phyloP scores from a whole-genome alignment of 1,284 basidiomycete species.

The Mycosarcoma maydis region DNA sequence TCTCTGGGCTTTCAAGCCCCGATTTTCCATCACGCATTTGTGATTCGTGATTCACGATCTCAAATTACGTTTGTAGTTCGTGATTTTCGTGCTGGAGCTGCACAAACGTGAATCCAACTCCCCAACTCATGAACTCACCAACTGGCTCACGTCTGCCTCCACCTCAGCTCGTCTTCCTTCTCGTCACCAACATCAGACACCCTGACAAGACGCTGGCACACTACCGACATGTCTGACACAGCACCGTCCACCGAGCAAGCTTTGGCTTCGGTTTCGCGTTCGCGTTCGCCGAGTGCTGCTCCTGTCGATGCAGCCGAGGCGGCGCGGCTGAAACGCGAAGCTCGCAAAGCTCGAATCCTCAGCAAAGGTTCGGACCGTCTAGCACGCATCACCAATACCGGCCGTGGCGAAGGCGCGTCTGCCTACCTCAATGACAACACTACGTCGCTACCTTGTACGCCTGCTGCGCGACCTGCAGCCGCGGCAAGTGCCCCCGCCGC shows the following conservation, averaged over 20 bases:
- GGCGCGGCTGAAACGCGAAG: constrained; percentile 61
- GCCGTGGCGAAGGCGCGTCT: constrained; percentile 59
- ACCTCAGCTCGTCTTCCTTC: not conserved
- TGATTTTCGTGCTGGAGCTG: too few relatives aligned
- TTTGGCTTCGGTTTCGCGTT: too few relatives aligned
- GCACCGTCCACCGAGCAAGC: constrained; percentile 1
- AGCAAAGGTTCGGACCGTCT: constrained; percentile 61
- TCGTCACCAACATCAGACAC: constrained; percentile 1
- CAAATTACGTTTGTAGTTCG: too few relatives aligned
- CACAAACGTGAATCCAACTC: too few relatives aligned
- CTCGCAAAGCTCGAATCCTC: constrained; percentile 64
- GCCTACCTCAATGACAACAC: constrained; percentile 51
- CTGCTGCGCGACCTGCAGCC: not conserved
- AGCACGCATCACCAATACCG: constrained; percentile 64
- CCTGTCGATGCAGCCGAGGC: constrained; percentile 50
- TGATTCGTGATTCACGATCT: too few relatives aligned
- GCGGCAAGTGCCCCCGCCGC: not conserved
- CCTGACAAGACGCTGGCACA: too few relatives aligned
- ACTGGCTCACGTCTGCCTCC: not conserved
- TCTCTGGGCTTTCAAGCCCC: too few relatives aligned
- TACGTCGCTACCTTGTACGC: constrained; percentile 8
- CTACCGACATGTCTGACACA: constrained; percentile 28
- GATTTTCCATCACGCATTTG: too few relatives aligned
- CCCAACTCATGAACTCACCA: constrained; percentile 17
- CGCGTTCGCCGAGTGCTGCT: too few relatives aligned